Base-by-base conservation (phyloP, 2,329 filamentous ascomycete genomes). In the Aspergillus hiratsukae region DNA sequence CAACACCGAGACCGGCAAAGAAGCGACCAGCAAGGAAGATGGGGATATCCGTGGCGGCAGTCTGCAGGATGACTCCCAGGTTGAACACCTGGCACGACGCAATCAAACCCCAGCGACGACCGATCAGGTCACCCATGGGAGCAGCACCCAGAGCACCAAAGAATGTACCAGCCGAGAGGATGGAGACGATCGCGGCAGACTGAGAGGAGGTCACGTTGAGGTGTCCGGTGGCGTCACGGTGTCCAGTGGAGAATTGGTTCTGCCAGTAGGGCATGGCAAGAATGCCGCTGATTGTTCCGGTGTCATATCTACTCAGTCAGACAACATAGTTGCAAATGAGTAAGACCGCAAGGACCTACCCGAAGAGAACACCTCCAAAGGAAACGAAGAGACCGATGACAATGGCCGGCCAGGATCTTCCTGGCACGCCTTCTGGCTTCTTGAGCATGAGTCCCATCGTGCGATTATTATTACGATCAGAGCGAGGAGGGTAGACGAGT, bases 101-200 rank as follows among this genome's bases (percentile, higher is more conserved):
- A 57, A 60, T 76, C 73, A 7, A 72, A 37, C 14, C 31, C 31
- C 31, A 37, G 14, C 31, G 31, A 17, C 31, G 31, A 17, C 31
- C 31, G 31, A 37, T 37, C 31, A 5, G 5, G 31, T 37, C 31
- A 37, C 31, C 72, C n/a, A 75, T 58, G 1, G 90, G 87, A 77
- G 86, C 88, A 56, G 89, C 84, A 56, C 63, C 84, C 63, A 91
- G 70, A 49, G 89, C 87, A 68, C 88, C 85, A 59, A 90, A 86
- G 80, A 91, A 91, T 66, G 88, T 90, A 72, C 84, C 82, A 67
- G 79, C 82, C 31, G 88, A 91, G 56, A 91, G 81, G 62, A 91
- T 88, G 11, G 87, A 89, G 66, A 85, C 84, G 70, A 90, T 85
- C 56, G 86, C 77, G 31, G 83, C 84, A 58, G 62, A 64, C 48